Evolutionary conservation across 805 yeast genomes (phyloP), one percentile per base, ranked within the genome.

Genomic region (Candida loeiensis): DNA sequence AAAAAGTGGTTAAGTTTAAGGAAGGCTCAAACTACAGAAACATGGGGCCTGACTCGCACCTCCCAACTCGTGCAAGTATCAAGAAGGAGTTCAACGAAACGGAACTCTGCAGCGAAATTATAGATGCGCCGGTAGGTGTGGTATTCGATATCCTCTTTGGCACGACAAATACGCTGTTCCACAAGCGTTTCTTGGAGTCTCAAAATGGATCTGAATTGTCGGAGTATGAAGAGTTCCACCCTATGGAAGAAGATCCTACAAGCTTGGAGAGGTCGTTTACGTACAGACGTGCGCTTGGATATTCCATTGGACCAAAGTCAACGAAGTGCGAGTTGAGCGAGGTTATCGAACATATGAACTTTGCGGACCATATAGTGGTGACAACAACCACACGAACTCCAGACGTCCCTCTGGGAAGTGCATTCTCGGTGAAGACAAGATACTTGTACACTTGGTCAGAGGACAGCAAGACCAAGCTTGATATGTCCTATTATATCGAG

Each of bases 381-480:
- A 67, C 73, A 2, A 85, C 82, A 47, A 56, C 67, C 1, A 79
- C 89, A 0, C 74, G 71, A 36, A 81, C 88, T 0, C 95, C 93
- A 0, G 93, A 85, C 62, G 87, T 85, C n/a, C 95, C 95, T 0
- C 79, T 85, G 24, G 93, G 95, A 6, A 73, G 69, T 46, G 67
- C 83, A 0, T 85, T 85, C 49, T 69, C 72, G 34, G 83, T 82
- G 3, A 68, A 71, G 39, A 81, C 93, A 2, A 66, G 70, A 20
- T 70, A 74, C 25, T 72, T 71, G 48, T 59, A 83, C 5, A 68
- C 77, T 8, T 85, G 95, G 93, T 85, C 73, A 3, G 66, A 64
- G 2, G 69, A 71, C 36, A 80, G 80, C 54, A 44, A 59, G 6
- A 82, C 90, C 0, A 65, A 64, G 18, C 26, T 83, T 4, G 62